Evolutionary conservation across 164 flowering plant genomes (phyloP).

Genomic region (Kalanchoe fedtschenkoi): DNA sequence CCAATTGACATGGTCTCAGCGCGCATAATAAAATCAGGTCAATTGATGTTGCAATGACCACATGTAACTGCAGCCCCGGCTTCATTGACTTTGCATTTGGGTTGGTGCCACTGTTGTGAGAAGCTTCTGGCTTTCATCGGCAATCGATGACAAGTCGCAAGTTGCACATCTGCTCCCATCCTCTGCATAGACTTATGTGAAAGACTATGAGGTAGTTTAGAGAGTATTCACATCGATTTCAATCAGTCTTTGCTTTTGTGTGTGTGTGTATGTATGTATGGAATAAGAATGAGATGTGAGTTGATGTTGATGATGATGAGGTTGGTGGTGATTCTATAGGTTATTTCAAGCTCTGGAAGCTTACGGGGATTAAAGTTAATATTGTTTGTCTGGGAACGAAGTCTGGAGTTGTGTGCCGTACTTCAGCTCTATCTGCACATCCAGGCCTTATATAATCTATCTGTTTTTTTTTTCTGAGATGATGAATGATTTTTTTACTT

Average conservation of each 20-base stretch:
- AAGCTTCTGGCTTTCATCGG: background rate
- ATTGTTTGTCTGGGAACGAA: slow-evolving; percentile 94
- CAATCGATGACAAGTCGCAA: slow-evolving; percentile 20
- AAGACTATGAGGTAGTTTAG: slow-evolving; percentile 93
- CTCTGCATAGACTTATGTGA: slow-evolving; percentile 88
- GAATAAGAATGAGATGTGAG: too few relatives aligned
- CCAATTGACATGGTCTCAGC: too few relatives aligned
- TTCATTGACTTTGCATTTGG: too few relatives aligned
- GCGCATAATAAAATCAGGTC: too few relatives aligned
- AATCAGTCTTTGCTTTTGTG: background rate
- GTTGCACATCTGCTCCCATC: slow-evolving; percentile 37
- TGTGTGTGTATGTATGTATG: too few relatives aligned
- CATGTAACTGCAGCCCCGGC: too few relatives aligned
- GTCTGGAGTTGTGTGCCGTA: slow-evolving; percentile 74
- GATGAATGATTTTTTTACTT: background rate
- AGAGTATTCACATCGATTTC: background rate
- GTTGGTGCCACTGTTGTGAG: too few relatives aligned
- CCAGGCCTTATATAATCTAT: background rate
- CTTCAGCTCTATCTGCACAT: slow-evolving; percentile 36
- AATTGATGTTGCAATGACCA: too few relatives aligned
- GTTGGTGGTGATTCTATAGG: slow-evolving; percentile 33
- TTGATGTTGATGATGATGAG: too few relatives aligned
- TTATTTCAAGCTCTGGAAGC: slow-evolving; percentile 79
- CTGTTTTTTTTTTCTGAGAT: background rate
- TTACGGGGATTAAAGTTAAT: slow-evolving; percentile 65